Base-by-base conservation (phyloP, 371 early-diverging fungal genomes). In the Syncephalastrum contaminatum region DNA sequence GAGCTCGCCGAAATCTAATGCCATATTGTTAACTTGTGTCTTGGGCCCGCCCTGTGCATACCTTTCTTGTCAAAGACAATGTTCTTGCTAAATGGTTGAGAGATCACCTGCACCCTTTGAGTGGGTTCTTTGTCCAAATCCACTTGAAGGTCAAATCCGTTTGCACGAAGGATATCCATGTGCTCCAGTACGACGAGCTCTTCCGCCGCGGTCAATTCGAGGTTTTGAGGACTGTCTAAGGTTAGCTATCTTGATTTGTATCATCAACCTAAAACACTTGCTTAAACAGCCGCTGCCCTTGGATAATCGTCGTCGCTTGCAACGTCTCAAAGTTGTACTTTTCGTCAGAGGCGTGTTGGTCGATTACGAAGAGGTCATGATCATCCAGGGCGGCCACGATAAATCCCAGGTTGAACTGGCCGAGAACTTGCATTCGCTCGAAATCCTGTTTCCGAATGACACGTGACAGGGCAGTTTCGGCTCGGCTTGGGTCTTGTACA, bases 321-420 rank as follows among this genome's bases (percentile, higher is more conserved):
- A 91, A 63, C 1, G 76, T 80, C 70, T 99, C 99, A 81, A 90
- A 99, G 63, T 95, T 96, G 69, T 83, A 94, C 70, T 98, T 99
- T 76, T 99, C 99, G 70, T 99, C 99, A 8, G 96, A 88, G 4
- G 99, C 99, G 69, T 99, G 99, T 62, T 99, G 99, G 75, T 99
- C 99, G 45, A 99, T 84, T 47, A 98, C 92, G 67, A 94, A 95
- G 2, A 99, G 73, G 58, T 92, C 90, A 18, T 71, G 67, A 8
- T 66, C 62, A 64, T 77, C 73, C 20, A 93, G 68, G 3, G 72
- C 62, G 0, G 82, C 85, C n/a, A 99, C 73, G 45, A 99, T 97
- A 70, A 99, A 99, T 0, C 99, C 99, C 36, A 86, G 82, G 63
- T 99, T 99, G 72, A 99, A 99, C 69, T 99, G 99, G 0, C 99